phyloP scores from a whole-genome alignment of 139 green algal genomes.

The Coelastrella sp. region DNA sequence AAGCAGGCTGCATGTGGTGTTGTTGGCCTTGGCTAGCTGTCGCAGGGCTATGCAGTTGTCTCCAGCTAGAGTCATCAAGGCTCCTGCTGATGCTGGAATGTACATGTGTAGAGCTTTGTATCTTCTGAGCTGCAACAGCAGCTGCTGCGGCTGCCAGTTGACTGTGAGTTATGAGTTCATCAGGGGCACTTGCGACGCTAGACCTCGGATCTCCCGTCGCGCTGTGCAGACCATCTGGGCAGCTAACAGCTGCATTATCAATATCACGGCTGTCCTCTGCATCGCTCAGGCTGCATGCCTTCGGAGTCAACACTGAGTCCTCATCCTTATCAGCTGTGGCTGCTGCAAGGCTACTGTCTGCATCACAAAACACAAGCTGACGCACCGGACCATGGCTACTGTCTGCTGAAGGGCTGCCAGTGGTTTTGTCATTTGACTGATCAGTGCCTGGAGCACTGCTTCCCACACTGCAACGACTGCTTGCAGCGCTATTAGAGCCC shows the following conservation, averaged over 20 bases:
- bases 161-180: background rate
- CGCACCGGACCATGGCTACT: background rate
- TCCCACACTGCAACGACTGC: background rate
- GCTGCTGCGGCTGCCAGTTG: background rate
- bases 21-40: background rate
- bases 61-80: constrained; percentile 7
- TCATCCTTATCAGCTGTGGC: background rate
- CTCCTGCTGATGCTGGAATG: background rate
- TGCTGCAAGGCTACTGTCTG: background rate
- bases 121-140: background rate
- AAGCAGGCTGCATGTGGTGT: background rate
- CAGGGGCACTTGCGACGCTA: background rate
- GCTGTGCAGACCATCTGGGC: too few relatives aligned
- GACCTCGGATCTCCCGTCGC: too few relatives aligned
- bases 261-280: background rate
- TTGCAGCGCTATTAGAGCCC: constrained; percentile 16
- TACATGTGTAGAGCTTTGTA: background rate
- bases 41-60: background rate
- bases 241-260: too few relatives aligned
- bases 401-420: background rate
- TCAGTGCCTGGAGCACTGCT: background rate
- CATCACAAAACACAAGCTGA: constrained; percentile 5
- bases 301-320: background rate
- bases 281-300: too few relatives aligned
- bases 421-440: too few relatives aligned